Percentiles rank a stretch among this genome's conserved stretches.
Conservation (phyloP, 805 yeast genomes). For the Hanseniaspora hatyaiensis region DNA sequence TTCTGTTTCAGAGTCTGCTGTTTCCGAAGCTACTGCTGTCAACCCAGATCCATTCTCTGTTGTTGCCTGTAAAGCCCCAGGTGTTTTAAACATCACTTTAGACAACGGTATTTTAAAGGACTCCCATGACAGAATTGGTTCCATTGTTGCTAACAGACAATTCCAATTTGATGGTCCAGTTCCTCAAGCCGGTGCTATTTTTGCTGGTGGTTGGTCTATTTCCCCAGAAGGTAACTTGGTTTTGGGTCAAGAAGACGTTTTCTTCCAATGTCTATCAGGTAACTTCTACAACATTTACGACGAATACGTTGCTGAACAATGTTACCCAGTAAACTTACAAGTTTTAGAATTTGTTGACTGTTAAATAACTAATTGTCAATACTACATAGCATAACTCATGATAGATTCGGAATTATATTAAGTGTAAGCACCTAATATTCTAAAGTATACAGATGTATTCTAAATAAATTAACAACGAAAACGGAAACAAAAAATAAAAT, state of each 20-base stretch:
- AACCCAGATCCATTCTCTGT: slow-evolving; percentile 26
- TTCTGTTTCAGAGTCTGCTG: slow-evolving; percentile 20
- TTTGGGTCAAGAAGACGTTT: slow-evolving; percentile 46
- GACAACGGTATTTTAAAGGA: slow-evolving; percentile 44
- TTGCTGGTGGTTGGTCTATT: slow-evolving; percentile 56
- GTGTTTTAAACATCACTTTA: slow-evolving; percentile 47
- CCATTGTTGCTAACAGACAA: slow-evolving; percentile 73
- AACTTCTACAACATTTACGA: slow-evolving; percentile 70
- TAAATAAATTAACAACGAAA: too few relatives aligned
- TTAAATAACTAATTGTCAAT: too few relatives aligned
- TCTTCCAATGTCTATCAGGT: slow-evolving; percentile 69
- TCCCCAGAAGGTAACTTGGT: slow-evolving; percentile 50
- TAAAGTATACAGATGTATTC: too few relatives aligned
- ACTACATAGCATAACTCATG: too few relatives aligned
- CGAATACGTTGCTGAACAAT: slow-evolving; percentile 47
- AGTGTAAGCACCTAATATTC: too few relatives aligned
- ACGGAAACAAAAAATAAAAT: too few relatives aligned
- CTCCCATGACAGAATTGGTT: slow-evolving; percentile 55
- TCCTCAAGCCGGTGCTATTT: slow-evolving; percentile 68
- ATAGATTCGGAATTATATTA: slow-evolving; percentile 6
- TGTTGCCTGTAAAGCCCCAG: slow-evolving; percentile 37
- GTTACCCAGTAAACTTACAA: slow-evolving; percentile 50
- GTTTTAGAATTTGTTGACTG: slow-evolving; percentile 50
- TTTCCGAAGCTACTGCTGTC: slow-evolving; percentile 20
- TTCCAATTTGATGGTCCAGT: slow-evolving; percentile 81